A percentile compares a stretch with the other conserved stretches of the same genome.
These are phyloP conservation scores for Neocucurbitaria cava DNA, from an alignment of 2,329 filamentous ascomycete species.

Conservation along the genomic window DNA sequence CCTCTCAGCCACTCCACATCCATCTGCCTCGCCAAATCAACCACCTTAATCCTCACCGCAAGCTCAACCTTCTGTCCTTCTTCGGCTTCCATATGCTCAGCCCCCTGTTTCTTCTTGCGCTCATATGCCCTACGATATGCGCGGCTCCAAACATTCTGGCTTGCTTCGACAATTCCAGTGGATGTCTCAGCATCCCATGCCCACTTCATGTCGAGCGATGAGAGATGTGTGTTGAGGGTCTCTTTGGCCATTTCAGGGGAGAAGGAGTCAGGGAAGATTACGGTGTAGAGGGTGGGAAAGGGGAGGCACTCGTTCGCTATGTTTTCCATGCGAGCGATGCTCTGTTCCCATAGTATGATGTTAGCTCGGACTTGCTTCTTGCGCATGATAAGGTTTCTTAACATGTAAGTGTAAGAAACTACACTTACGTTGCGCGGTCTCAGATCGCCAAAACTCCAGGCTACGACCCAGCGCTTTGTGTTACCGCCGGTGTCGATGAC, in stretches of 20 bases:
- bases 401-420: background rate
- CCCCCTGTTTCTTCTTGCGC: constrained; percentile 29
- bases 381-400: background rate
- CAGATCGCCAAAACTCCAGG: constrained; percentile 78
- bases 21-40: constrained; percentile 46
- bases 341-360: constrained; percentile 5
- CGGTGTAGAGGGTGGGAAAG: constrained; percentile 59
- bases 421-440: constrained; percentile 64
- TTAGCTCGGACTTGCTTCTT: background rate
- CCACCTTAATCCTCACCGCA: constrained; percentile 49
- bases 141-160: constrained; percentile 80
- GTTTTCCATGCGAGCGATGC: constrained; percentile 39
- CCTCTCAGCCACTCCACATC: constrained; percentile 77
- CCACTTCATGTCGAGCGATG: constrained; percentile 68
- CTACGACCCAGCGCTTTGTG: constrained; percentile 86
- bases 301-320: constrained; percentile 61
- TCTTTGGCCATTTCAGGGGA: constrained; percentile 33
- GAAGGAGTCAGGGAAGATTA: constrained; percentile 48
- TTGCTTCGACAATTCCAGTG: constrained; percentile 68
- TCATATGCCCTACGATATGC: constrained; percentile 70
- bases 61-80: constrained; percentile 40
- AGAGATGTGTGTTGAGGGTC: constrained; percentile 58
- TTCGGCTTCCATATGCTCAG: constrained; percentile 33
- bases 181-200: constrained; percentile 63
- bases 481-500: constrained; percentile 76